Evolutionary conservation across 192 early-diverging fungal genomes (phyloP), one percentile per base, ranked within the genome.

Genomic region (Jimgerdemannia flammicorona): DNA sequence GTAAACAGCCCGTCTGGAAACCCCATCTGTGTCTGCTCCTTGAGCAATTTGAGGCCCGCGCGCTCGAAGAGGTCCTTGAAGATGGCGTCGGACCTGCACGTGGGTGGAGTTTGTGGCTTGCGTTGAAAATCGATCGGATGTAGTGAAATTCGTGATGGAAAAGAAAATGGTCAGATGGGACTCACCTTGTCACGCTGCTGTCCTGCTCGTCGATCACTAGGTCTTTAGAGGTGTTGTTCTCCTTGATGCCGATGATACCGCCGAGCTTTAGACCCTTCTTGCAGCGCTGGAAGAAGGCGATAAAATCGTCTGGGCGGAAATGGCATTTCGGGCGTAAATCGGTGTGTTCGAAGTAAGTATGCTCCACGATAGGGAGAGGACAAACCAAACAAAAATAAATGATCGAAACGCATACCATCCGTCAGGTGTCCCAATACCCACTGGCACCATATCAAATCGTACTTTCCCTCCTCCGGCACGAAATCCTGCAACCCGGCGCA

Each of bases 391-490:
- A 29, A 29, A 29, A 29, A 29, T 29, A 29, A 29, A 29, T 29
- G 29, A 29, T 29, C 29, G 29, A 65, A 19, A 14, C 18, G 18
- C 67, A 9, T 68, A 94, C 93, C 91, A 76, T 98, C 94, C 3
- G 92, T 97, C 73, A 98, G 85, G 82, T 98, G 96, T 39, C 93
- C 91, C 39, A 99, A 82, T 2, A 98, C 96, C 97, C 97, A 99
- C 82, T 99, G 97, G 78, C 93, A 95, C 97, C 97, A 99, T 44
- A 99, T 95, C n/a, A 96, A 82, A 74, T 97, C 95, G 82, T 98
- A 99, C 19, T 89, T 84, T 2, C 80, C 84, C 20, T 84, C 73
- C 42, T 88, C 85, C 0, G 93, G 92, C 17, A 74, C 78, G 75
- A 97, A 97, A 20, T 90, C 87, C 78, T 99, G 97, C 72, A 99